Percentiles rank a stretch among this genome's conserved stretches.
phyloP scores from a whole-genome alignment of 331 rosid species.

The Acacia pycnantha region DNA sequence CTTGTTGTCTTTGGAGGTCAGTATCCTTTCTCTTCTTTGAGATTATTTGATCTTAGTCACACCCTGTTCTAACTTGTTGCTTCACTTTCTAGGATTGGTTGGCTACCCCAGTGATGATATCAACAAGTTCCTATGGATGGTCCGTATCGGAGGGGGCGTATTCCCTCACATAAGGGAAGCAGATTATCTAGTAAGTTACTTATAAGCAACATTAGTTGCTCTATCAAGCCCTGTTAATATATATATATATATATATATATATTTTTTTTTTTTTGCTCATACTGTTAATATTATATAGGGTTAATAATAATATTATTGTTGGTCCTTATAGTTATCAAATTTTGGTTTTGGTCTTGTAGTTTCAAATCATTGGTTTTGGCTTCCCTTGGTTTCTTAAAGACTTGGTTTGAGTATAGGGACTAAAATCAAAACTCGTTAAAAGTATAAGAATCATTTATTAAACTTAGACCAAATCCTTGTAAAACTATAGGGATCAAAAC shows the following conservation, averaged over 20 bases:
- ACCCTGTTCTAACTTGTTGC: slow-evolving; percentile 36
- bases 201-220: not conserved
- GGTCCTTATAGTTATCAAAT: too few relatives aligned
- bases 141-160: slow-evolving; percentile 99
- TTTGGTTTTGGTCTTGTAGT: too few relatives aligned
- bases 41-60: slow-evolving; percentile 16
- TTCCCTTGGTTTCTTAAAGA: too few relatives aligned
- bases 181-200: slow-evolving; percentile 79
- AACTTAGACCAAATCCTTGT: too few relatives aligned
- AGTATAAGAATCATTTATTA: too few relatives aligned
- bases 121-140: slow-evolving; percentile 99
- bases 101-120: slow-evolving; percentile 99
- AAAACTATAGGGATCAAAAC: too few relatives aligned
- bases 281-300: not conserved
- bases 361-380: too few relatives aligned
- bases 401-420: too few relatives aligned
- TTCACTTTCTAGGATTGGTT: slow-evolving; percentile 73
- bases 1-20: slow-evolving; percentile 99
- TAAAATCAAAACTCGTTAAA: too few relatives aligned
- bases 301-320: too few relatives aligned
- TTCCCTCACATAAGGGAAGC: slow-evolving; percentile 98
- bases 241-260: too few relatives aligned
- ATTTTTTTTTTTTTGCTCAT: too few relatives aligned
- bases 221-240: slow-evolving; percentile 11
- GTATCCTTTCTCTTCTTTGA: slow-evolving; percentile 32